Base-by-base conservation (phyloP, 192 early-diverging fungal genomes). In the Backusella westeae region DNA sequence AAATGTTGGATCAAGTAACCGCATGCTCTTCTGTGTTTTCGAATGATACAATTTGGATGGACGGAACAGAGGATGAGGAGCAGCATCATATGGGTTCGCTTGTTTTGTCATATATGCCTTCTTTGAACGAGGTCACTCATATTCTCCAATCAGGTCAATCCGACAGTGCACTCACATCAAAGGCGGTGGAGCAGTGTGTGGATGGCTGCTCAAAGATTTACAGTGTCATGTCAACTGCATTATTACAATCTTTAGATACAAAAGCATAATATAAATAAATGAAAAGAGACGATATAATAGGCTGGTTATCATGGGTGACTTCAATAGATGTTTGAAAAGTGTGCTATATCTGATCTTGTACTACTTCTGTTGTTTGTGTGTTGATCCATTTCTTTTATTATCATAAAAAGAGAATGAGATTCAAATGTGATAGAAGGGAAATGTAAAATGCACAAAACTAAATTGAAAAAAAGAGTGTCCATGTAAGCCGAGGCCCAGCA, bases 1-100 rank as follows among this genome's bases (percentile, higher is more conserved):
- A 95, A 78, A 94, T 96, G 93, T 74, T 84, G 52, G 94, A 96
- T 82, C 80, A 86, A n/a, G 94, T 96, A 7, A 89, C 90, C 7
- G 94, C 89, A 14, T 90, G 87, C 70, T 86, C 93, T 14, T 90
- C 89, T n/a, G 90, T 77, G 1, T 72, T 56, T 42, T 72, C 34
- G n/a, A 35, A 23, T 79, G 34, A 59, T 34, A 49, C 66, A 67
- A 39, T 89, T 59, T 74, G 84, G 41, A 85, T 90, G 84, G 89
- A 90, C 72, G 81, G 82, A 8, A 85, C 84, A 14, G 86, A 83
- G 41, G 75, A 88, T n/a, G 93, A 93, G 71, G 90, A 92, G 73
- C 79, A 87, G 35, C 76, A 77, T 34, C 81, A 83, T 52, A 80
- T 84, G 17, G 93, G 93, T 3, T 85, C 87, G 10, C 69, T 94